Percentiles rank a stretch among this genome's conserved stretches.
phyloP scores from a whole-genome alignment of 371 early-diverging fungal genomes.

The Dipsacomyces acuminosporus region DNA sequence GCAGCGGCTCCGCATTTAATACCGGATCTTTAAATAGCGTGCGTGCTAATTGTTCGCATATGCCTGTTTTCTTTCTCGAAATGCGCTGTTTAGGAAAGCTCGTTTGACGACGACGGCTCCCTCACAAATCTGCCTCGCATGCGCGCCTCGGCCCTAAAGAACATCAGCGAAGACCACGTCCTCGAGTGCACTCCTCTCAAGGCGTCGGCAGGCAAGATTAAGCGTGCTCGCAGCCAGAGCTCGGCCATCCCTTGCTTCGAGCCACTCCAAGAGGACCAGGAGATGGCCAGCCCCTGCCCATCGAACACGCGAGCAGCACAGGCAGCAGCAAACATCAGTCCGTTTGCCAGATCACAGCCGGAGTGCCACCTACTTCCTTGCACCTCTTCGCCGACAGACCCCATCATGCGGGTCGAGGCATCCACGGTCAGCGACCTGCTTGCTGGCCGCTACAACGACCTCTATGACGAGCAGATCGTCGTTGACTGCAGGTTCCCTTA shows the following conservation, averaged over 20 bases:
- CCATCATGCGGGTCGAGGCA: conserved; percentile 47
- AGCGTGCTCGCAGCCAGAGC: conserved; percentile 30
- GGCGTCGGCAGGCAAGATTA: conserved; percentile 7
- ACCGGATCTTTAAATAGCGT: too few relatives aligned
- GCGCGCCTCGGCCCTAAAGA: conserved; percentile 9
- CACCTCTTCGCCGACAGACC: conserved; percentile 35
- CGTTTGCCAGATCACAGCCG: conserved; percentile 28
- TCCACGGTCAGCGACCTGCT: conserved; percentile 49
- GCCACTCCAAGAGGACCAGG: conserved; percentile 14
- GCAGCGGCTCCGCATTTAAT: too few relatives aligned
- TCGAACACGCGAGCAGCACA: background rate
- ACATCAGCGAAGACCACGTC: conserved; percentile 6
- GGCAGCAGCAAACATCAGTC: conserved; percentile 11
- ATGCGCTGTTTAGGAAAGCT: conserved; percentile 21
- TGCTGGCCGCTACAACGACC: conserved; percentile 45
- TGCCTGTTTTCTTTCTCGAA: too few relatives aligned
- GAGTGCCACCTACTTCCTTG: conserved; percentile 44
- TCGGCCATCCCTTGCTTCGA: conserved; percentile 13
- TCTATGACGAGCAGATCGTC: conserved; percentile 55
- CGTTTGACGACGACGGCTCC: conserved; percentile 34
- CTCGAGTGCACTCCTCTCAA: conserved; percentile 22
- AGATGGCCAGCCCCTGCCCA: conserved; percentile 1
- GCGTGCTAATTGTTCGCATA: too few relatives aligned
- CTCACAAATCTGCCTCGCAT: conserved; percentile 27
- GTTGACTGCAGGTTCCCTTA: conserved; percentile 86